Evolutionary conservation across 805 yeast species (phyloP), one percentile per base, ranked within the genome.

Genomic region (Blastobotrys muscicola): DNA sequence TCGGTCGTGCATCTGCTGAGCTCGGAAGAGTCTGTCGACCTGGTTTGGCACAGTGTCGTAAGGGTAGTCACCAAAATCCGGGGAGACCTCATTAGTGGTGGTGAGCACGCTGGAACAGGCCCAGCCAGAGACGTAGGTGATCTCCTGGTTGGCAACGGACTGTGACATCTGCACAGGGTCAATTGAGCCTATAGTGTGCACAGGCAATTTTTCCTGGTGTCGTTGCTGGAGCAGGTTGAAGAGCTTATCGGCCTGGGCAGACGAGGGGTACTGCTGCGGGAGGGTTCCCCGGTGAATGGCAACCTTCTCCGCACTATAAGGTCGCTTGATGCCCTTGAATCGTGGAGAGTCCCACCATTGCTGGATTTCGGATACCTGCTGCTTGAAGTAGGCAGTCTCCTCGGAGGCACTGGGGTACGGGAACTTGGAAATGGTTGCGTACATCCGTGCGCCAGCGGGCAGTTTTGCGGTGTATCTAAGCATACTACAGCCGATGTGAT

Each of bases 41-140:
- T 76, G 79, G 51, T 75, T 75, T n/a, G 84, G 84, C 2, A 78
- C 81, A 0, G 84, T 78, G 50, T 78, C 78, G 52, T 78, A 77
- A 0, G 84, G 83, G 53, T 78, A 78, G 55, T 78, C 84, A 14
- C 82, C 84, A 56, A 76, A 75, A 54, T 78, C 84, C 1, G 82
- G 80, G 2, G 77, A 70, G 2, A 76, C 80, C 50, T 78, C 83
- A 53, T 76, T 72, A 2, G 82, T 78, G 3, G 80, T 69, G 7
- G 80, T 76, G 47, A 77, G 54, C 1, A 74, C 69, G 15, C 76
- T 66, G 1, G 78, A 74, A 39, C 74, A 74, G 2, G 78, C 84
- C 78, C 79, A 78, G 1, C 83, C 83, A 29, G 78, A 72, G 30
- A 74, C 71, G 55, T 72, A 80, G 6, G 70, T 66, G 14, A 67